Evolutionary conservation across 108 stramenopile species (phyloP), one percentile per base, ranked within the genome.

Genomic region (Nitzschia sp.): DNA sequence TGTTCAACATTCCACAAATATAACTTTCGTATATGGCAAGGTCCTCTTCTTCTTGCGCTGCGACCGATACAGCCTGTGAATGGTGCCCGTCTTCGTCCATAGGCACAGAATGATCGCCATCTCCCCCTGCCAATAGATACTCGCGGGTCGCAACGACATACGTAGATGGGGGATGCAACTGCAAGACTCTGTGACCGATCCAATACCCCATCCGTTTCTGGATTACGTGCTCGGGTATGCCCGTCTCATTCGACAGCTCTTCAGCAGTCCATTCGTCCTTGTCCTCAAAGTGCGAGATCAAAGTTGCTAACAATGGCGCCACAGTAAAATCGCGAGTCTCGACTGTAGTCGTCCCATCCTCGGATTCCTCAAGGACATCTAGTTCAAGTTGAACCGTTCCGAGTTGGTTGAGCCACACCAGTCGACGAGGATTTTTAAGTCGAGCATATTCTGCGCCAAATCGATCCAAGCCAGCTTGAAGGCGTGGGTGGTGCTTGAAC

Each of bases 271-370:
- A 95, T 21, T 57, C 51, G 3, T 68, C 58, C 65, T 85, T 81
- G 71, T 94, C 96, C 58, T 88, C 92, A 54, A 99, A 97, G 74
- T 96, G 85, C 61, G 92, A 71, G 56, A 99, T 92, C 32, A 99
- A 82, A 0, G 94, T 89, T 11, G 97, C 98, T 59, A 95, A 81
- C 0, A 96, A 71, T 19, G 95, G 95, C 1, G 92, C 78, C 30
- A 95, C 96, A 3, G 71, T 77, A 48, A 99, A 95, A 47, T 88
- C 81, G 36, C 88, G 82, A 8, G 81, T 86, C 34, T 84, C 76
- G 0, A 88, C 51, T 1, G 70, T 63, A 0, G 76, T 35, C 31
- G 72, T 64, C 8, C 87, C 85, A 48, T 86, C 82, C 15, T 63
- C 9, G 24, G 77, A 70, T 23, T 57, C 75, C 65, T 92, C 95